These are phyloP conservation scores for Porphyra umbilicalis DNA, from an alignment of 31 red algal species.

Conservation along the genomic window DNA sequence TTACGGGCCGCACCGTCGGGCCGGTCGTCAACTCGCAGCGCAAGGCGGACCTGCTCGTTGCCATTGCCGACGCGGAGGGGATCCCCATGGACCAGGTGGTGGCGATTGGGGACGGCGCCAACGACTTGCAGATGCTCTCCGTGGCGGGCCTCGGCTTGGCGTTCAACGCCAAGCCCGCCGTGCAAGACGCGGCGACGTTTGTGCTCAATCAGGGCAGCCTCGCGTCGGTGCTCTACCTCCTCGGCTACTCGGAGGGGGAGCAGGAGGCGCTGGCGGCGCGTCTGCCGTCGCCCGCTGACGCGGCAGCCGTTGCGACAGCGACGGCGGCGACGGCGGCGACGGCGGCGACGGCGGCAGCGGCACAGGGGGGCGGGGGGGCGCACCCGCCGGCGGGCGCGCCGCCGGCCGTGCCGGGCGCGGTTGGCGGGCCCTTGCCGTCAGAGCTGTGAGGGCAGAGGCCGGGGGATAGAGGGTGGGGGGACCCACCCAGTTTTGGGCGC, in stretches of 20 bases:
- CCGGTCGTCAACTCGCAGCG: conserved; percentile 75
- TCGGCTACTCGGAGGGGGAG: conserved; percentile 78
- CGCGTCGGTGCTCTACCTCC: conserved; percentile 71
- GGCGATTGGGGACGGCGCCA: conserved; percentile 94
- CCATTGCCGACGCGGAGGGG: conserved; percentile 69
- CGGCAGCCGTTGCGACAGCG: too few species aligned
- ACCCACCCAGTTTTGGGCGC: too few species aligned
- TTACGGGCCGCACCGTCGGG: conserved; percentile 75
- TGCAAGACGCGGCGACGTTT: conserved; percentile 79
- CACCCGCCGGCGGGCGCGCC: too few species aligned
- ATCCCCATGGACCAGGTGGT: conserved; percentile 75
- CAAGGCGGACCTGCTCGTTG: conserved; percentile 72
- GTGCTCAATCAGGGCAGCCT: conserved; percentile 65
- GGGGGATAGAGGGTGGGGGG: too few species aligned
- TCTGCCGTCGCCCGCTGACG: background rate
- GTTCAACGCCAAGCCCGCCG: conserved; percentile 85
- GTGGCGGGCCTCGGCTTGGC: conserved; percentile 86
- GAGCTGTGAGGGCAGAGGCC: too few species aligned
- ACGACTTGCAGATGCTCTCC: conserved; percentile 87
- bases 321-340: too few species aligned
- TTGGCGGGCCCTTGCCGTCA: too few species aligned
- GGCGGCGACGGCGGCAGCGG: too few species aligned
- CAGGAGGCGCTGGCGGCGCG: conserved; percentile 27
- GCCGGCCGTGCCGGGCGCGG: too few species aligned
- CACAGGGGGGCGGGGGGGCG: too few species aligned